Percentiles rank a stretch among this genome's conserved stretches.
Evolutionary conservation across 495 filamentous ascomycete genomes (phyloP).

Genomic region (Articulospora tetracladia): DNA sequence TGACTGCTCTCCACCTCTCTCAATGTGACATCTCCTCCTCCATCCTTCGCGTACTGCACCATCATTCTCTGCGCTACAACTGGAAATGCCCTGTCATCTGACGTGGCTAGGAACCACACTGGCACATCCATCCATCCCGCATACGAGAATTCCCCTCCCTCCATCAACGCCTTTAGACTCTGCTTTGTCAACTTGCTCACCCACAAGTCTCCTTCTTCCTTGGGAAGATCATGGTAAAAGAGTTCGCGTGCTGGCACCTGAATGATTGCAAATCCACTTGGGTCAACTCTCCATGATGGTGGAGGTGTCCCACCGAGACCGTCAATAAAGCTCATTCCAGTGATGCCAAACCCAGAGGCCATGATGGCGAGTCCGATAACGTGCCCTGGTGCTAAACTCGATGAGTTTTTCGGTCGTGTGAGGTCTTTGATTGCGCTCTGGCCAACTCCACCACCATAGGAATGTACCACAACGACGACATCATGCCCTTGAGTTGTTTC

Average conservation of each 20-base stretch:
- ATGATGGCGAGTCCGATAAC: constrained; percentile 30
- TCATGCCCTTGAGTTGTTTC: constrained; percentile 35
- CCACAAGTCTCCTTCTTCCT: constrained; percentile 30
- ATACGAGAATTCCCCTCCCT: constrained; percentile 28
- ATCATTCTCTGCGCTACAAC: constrained; percentile 21
- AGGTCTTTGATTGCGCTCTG: constrained; percentile 42
- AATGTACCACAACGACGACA: constrained; percentile 43
- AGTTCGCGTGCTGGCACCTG: constrained; percentile 20
- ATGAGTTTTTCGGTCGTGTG: background rate
- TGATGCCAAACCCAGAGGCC: constrained; percentile 28
- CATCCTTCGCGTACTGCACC: constrained; percentile 23
- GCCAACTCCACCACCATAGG: constrained; percentile 40
- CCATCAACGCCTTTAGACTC: constrained; percentile 21
- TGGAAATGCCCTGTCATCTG: constrained; percentile 26
- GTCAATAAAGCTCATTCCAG: constrained; percentile 28
- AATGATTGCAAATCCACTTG: constrained; percentile 23
- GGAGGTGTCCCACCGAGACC: constrained; percentile 27
- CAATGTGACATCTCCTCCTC: constrained; percentile 25
- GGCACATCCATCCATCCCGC: constrained; percentile 32
- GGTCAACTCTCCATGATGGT: constrained; percentile 26
- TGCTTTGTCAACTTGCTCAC: constrained; percentile 26
- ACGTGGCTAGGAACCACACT: constrained; percentile 26
- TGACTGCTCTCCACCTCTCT: constrained; percentile 28
- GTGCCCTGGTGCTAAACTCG: constrained; percentile 12
- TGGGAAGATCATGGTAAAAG: constrained; percentile 34